Base-by-base conservation (phyloP, 139 green algal genomes). In the Pleodorina starrii region DNA sequence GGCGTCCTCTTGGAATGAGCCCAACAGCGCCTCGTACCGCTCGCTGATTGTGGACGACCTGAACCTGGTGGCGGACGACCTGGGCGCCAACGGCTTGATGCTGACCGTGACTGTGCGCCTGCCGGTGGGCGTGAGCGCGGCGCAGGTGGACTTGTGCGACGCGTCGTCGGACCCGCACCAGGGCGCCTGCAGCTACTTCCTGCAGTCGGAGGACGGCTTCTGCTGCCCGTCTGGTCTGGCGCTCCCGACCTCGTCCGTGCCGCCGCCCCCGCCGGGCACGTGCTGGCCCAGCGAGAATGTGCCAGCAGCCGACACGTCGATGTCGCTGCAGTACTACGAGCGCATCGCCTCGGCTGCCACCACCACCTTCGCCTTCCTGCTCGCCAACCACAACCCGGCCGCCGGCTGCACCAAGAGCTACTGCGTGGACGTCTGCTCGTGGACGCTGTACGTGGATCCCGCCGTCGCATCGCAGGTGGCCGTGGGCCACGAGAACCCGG, bases 291-390 rank as follows among this genome's bases (percentile, higher is more conserved):
- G 11, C 3, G 1, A 44, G 27, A 72, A 74, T 5, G 89, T 88
- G n/a, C 75, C 60, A 12, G 16, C 46, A 1, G 6, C 54, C 6
- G 75, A 90, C n/a, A 87, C 89, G 0, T 82, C 71, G 25, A 89
- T 92, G 82, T 71, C 51, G 44, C 73, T 92, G n/a, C 57, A 76
- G 83, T 92, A 92, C 89, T 90, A 87, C 48, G 83, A 92, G 89
- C 29, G 63, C 51, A 36, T 6, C 14, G 38, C 36, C 14, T 57
- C 14, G n/a, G n/a, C 63, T 14, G 36, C 44, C 48, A 69, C 27
- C 29, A 90, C 54, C 38, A 78, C 50, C 21, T 92, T 90, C 43
- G 81, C 75, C 60, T 92, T 90, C 75, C 51, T 92, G 82, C 82
- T 92, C 29, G 74, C 89, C 48, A 85, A 91, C 69, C 71, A 89